Evolutionary conservation across 495 filamentous ascomycete species (phyloP).

Genomic region (Aspergillus cristatus): DNA sequence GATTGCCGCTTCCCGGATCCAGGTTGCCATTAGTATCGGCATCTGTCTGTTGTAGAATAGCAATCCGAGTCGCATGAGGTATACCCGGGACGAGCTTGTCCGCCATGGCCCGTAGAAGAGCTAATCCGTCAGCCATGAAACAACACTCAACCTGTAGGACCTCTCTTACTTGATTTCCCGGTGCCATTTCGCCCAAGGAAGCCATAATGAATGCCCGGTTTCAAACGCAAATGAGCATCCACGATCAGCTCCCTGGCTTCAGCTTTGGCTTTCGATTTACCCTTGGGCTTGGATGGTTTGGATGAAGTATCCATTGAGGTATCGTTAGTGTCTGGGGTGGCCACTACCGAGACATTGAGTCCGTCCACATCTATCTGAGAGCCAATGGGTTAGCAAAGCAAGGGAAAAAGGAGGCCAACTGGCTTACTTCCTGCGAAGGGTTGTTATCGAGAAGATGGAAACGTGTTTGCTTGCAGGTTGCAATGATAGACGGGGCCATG

Average conservation of each 20-base stretch:
- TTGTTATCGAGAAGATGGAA: slow-evolving; percentile 36
- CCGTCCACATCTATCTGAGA: slow-evolving; percentile 58
- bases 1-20: background rate
- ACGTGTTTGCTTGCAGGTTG: slow-evolving; percentile 39
- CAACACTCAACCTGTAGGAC: background rate
- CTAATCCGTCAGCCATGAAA: slow-evolving; percentile 24
- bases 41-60: slow-evolving; percentile 63
- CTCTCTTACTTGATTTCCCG: slow-evolving; percentile 63
- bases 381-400: background rate
- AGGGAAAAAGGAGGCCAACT: background rate
- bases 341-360: slow-evolving; percentile 52
- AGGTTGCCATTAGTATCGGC: slow-evolving; percentile 8
- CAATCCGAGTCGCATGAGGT: slow-evolving; percentile 54
- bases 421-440: slow-evolving; percentile 29
- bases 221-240: slow-evolving; percentile 58
- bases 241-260: slow-evolving; percentile 57
- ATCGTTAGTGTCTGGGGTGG: slow-evolving; percentile 13
- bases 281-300: slow-evolving; percentile 31
- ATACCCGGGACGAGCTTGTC: slow-evolving; percentile 75
- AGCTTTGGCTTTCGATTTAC: slow-evolving; percentile 42
- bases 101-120: slow-evolving; percentile 62
- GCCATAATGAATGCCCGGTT: slow-evolving; percentile 62
- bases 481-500: slow-evolving; percentile 28
- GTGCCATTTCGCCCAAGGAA: slow-evolving; percentile 69
- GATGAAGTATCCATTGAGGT: slow-evolving; percentile 19